A percentile compares a stretch with the other conserved stretches of the same genome.
Conservation (phyloP, 192 early-diverging fungal genomes). For the Geosiphon pyriformis region DNA sequence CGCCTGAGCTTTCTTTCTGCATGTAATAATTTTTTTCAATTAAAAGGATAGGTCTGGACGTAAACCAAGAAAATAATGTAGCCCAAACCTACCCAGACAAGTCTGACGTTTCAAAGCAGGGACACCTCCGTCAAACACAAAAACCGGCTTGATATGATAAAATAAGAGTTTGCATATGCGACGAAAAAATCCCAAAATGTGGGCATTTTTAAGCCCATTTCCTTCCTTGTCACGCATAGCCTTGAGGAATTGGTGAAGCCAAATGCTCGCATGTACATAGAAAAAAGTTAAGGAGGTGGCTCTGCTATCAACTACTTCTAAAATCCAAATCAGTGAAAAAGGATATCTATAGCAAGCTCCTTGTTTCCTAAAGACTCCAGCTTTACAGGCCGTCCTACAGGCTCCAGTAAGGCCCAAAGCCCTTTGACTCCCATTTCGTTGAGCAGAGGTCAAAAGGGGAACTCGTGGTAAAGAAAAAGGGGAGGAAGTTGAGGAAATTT, state of each 20-base stretch:
- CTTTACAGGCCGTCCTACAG: constrained; percentile 66
- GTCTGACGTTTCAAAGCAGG: constrained; percentile 81
- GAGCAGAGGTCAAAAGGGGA: too few relatives aligned
- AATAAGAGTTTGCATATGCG: constrained; percentile 92
- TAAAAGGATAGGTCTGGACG: background rate
- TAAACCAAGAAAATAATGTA: background rate
- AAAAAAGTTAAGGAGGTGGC: constrained; percentile 9
- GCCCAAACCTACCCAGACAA: constrained; percentile 44
- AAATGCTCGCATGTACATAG: constrained; percentile 71
- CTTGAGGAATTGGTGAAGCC: constrained; percentile 95
- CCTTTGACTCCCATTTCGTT: constrained; percentile 87
- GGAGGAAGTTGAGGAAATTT: too few relatives aligned
- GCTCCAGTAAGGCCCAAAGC: constrained; percentile 83
- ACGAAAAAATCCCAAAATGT: constrained; percentile 89
- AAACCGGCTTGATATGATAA: constrained; percentile 85
- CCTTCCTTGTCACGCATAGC: constrained; percentile 91
- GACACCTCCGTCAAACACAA: constrained; percentile 94
- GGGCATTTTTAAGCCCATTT: constrained; percentile 72
- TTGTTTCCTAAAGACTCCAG: constrained; percentile 76
- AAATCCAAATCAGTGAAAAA: constrained; percentile 1
- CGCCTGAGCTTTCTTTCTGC: constrained; percentile 42
- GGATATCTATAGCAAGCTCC: constrained; percentile 74
- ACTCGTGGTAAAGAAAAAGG: too few relatives aligned
- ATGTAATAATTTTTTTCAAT: constrained; percentile 26
- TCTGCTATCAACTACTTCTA: background rate